A percentile compares a stretch with the other conserved stretches of the same genome.
Conservation (phyloP, 1,284 basidiomycete species). For the Gomphus sp. region DNA sequence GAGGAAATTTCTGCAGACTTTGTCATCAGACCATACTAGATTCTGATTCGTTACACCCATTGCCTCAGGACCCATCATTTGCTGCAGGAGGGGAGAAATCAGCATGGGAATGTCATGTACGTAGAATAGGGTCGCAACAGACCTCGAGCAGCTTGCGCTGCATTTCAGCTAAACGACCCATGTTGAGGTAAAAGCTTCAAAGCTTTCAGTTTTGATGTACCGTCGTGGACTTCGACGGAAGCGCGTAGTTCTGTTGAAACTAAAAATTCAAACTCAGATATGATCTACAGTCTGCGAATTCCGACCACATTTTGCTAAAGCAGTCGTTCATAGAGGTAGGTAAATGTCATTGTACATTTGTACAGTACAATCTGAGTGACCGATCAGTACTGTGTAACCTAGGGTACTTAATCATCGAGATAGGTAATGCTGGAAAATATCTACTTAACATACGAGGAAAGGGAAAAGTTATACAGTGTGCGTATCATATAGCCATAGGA, state of each 20-base stretch:
- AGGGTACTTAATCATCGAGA: background rate
- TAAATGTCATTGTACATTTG: too few relatives aligned
- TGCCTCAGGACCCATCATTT: slow-evolving; percentile 99
- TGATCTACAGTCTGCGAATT: too few relatives aligned
- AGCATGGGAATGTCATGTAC: background rate
- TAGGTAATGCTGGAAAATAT: background rate
- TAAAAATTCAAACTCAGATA: background rate
- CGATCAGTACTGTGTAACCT: background rate
- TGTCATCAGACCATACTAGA: slow-evolving; percentile 92
- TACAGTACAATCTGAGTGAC: too few relatives aligned
- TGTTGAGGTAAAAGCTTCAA: slow-evolving; percentile 19
- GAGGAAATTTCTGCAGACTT: slow-evolving; percentile 98
- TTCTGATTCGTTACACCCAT: slow-evolving; percentile 93
- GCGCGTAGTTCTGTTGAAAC: background rate
- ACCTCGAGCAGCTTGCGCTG: slow-evolving; percentile 90
- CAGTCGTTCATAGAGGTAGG: too few relatives aligned
- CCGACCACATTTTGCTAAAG: background rate
- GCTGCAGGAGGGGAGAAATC: slow-evolving; percentile 36
- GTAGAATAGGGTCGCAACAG: slow-evolving; percentile 15
- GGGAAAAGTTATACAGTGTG: background rate
- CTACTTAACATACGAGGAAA: background rate
- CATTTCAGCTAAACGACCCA: slow-evolving; percentile 85
- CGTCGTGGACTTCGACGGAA: too few relatives aligned
- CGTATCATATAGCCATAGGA: background rate
- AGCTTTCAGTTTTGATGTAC: background rate